Base-by-base conservation (phyloP, 2,329 filamentous ascomycete genomes). In the Aspergillus tamarii region DNA sequence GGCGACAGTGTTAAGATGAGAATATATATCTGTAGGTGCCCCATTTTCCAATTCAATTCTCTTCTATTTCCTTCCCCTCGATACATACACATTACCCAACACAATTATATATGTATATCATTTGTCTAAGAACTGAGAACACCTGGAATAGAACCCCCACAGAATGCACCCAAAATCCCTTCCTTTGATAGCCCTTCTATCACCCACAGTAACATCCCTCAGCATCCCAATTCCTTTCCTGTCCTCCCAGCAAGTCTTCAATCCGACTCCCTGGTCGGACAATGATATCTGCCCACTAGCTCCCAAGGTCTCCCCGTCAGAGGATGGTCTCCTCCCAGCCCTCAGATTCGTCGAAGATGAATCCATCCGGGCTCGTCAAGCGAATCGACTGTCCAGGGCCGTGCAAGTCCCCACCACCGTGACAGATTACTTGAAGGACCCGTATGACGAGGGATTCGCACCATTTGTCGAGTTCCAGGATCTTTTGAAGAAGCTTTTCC, bases 361-460 rank as follows among this genome's bases (percentile, higher is more conserved):
- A n/a, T 54, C 67, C 0, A 69, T 77, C 39, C 73, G 72, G 6
- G 63, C 70, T 2, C 80, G 70, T 45, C 83, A 84, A 67, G 79
- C 86, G 43, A 67, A 77, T 48, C 80, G 85, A 2, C 82, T 87
- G 62, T 84, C 85, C 23, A 82, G 81, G 8, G 82, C 88, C 5
- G 86, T 89, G 34, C 81, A 84, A 68, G 81, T 88, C 30, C 84
- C 85, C 0, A 86, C 86, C 1, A 71, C 70, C 3, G 69, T 78
- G 14, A 71, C 70, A 14, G 75, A 78, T 59, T 74, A 70, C 58
- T 69, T 71, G 61, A 69, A 43, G 1, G 77, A 85, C 55, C 83
- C 83, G 0, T 87, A 82, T 60, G 88, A 90, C 69, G 74, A 82
- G 50, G 81, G 85, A 58, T 91, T 88, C 83, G 82, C 86, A 2